phyloP scores from a whole-genome alignment of 2,329 filamentous ascomycete genomes.

The Colletotrichum musae region DNA sequence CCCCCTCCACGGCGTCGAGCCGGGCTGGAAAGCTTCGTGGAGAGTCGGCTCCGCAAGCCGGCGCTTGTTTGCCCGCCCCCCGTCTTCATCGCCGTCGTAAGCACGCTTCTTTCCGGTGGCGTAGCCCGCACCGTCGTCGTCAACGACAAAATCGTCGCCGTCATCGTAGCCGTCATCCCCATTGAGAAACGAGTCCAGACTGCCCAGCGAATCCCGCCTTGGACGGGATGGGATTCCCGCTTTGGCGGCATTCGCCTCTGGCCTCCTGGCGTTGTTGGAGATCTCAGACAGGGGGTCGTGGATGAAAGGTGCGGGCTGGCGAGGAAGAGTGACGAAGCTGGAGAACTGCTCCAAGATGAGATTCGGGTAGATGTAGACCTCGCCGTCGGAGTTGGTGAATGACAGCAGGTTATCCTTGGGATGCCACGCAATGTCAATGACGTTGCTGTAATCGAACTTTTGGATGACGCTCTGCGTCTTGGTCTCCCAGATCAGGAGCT shows the following conservation, averaged over 20 bases:
- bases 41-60: conserved; percentile 72
- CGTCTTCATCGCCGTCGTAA: conserved; percentile 65
- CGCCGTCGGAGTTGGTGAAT: conserved; percentile 93
- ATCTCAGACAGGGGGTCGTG: conserved; percentile 83
- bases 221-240: conserved; percentile 49
- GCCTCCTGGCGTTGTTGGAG: conserved; percentile 74
- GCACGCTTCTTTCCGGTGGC: conserved; percentile 70
- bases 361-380: conserved; percentile 90
- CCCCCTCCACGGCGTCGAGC: conserved; percentile 95
- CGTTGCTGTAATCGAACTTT: conserved; percentile 84
- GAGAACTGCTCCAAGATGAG: conserved; percentile 73
- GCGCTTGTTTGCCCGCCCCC: conserved; percentile 62
- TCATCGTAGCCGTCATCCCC: conserved; percentile 66
- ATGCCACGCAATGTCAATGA: conserved; percentile 92
- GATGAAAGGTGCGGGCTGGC: conserved; percentile 87
- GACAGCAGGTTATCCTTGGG: conserved; percentile 89
- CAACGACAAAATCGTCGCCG: conserved; percentile 88
- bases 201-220: conserved; percentile 78
- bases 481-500: conserved; percentile 88
- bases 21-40: conserved; percentile 91
- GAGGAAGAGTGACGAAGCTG: conserved; percentile 68
- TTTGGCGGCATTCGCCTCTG: conserved; percentile 49
- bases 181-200: conserved; percentile 85
- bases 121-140: conserved; percentile 96
- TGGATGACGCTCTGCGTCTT: conserved; percentile 87